Base-by-base conservation (phyloP, 1,284 basidiomycete species). In the Fomitopsis betulina region DNA sequence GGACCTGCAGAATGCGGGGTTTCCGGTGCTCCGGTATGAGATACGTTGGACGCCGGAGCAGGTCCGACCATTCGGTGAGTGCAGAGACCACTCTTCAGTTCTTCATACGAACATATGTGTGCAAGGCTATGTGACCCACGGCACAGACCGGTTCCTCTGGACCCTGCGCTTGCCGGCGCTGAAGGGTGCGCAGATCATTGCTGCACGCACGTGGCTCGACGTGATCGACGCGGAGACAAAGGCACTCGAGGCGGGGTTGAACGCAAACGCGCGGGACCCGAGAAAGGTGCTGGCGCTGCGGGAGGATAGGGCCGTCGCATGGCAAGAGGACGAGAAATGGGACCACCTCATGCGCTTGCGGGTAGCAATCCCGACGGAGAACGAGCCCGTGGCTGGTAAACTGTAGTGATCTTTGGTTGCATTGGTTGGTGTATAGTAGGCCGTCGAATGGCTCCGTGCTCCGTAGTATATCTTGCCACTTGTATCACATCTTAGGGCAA, bases 31-130 rank as follows among this genome's bases (percentile, higher is more conserved):
- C 58, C 75, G 89, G 57, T 92, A 92, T 65, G 75, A 80, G 60
- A 85, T 93, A 55, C 75, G 80, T 42, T 88, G 87, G 87, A 80
- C 81, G 0, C 86, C 87, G 0, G 83, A 86, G 67, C 78, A 84
- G 58, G 61, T 73, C 57, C 76, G 83, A 15, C 72, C 77, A 2
- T 69, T 78, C 62, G 88, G 87, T 85, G 64, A 62, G 76, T 65
- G 12, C 19, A 59, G 27, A 19, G 17, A 58, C 47, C 2, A 32
- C 52, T 59, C 13, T 57, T 27, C 37, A 17, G 43, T 7, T 8
- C n/a, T 61, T 67, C 12, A 58, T 60, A 37, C 13, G 19, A 12
- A 5, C 19, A 45, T 21, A 6, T 13, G 27, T 45, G 42, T 10
- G 12, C 23, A 59, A 89, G 86, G 84, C 0, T 82, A 83, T 55